Base-by-base conservation (phyloP, 23 red algal genomes). In the Pyropia yezoensis region DNA sequence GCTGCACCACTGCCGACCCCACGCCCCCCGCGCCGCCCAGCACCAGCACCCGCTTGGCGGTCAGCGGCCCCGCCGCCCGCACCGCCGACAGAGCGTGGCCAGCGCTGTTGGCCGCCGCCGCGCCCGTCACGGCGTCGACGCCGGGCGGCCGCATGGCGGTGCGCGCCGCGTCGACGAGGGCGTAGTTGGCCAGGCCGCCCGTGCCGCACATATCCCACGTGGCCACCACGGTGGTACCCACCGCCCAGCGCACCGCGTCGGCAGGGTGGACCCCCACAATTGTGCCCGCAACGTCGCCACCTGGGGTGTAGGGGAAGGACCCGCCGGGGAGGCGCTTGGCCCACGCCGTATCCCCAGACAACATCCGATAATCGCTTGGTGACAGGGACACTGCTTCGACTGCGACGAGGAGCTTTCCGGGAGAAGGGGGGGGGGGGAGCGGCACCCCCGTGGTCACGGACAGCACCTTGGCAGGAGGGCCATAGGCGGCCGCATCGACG, bases 281-380 rank as follows among this genome's bases (percentile, higher is more conserved):
- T 2, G 80, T 50, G 21, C 88, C 88, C 1, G 71, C 39, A 39
- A 93, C 51, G 66, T 93, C 88, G 18, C 75, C 69, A 1, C 78
- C 73, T 3, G 88, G 88, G 19, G 83, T 80, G 69, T 84, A 93
- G n/a, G 88, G 88, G 65, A 73, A 88, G 33, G 27, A 13, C 33
- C 71, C 47, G 19, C 54, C 29, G 20, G 51, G 45, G 19, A 70
- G 82, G 19, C 58, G 76, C 65, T 88, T 88, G 7, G 77, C 67
- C n/a, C 69, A 19, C 24, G 49, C 52, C 12, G 63, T 73, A 2
- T 76, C 83, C 17, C 83, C 83, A 1, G 64, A 66, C 30, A 71
- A 39, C 73, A 88, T 79, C 15, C 83, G 83, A 29, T 71, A 77
- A 52, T 88, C 83, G 26, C 66, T 66, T 2, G 83, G 83, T 50